Evolutionary conservation across 495 filamentous ascomycete species (phyloP).

Genomic region (Penicillium maclennaniae): DNA sequence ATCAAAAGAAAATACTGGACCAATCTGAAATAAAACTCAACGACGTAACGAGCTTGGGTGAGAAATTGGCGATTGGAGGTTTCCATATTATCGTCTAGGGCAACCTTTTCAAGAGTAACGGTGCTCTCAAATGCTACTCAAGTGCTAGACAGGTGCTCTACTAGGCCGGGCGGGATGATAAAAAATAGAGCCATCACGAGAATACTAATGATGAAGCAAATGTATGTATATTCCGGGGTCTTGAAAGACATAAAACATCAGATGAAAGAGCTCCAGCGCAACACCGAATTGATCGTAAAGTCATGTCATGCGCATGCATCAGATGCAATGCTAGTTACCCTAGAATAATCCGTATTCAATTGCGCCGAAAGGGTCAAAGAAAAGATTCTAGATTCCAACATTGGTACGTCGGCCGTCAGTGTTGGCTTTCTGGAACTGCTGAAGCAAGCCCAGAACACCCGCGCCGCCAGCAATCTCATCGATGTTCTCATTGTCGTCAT

Average conservation of each 20-base stretch:
- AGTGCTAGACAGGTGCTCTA: not conserved
- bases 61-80: no score
- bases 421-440: slow-evolving; percentile 86
- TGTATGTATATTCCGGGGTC: not conserved
- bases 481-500: slow-evolving; percentile 46
- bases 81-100: no score
- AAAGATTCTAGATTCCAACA: slow-evolving; percentile 31
- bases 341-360: not conserved
- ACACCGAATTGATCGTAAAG: not conserved
- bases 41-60: no score
- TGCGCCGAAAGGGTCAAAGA: not conserved
- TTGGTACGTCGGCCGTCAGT: slow-evolving; percentile 53
- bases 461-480: slow-evolving; percentile 48
- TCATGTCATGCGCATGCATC: not conserved
- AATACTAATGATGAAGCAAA: not conserved
- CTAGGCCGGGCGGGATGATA: no score
- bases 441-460: slow-evolving; percentile 76
- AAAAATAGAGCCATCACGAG: no score
- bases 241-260: not conserved
- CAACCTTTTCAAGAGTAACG: not conserved
- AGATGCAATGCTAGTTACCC: not conserved
- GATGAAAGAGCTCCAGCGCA: not conserved
- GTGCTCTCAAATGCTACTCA: no score
- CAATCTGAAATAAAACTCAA: no score
- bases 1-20: no score